phyloP scores from a whole-genome alignment of 495 filamentous ascomycete genomes.

The Durotheca rogersii region DNA sequence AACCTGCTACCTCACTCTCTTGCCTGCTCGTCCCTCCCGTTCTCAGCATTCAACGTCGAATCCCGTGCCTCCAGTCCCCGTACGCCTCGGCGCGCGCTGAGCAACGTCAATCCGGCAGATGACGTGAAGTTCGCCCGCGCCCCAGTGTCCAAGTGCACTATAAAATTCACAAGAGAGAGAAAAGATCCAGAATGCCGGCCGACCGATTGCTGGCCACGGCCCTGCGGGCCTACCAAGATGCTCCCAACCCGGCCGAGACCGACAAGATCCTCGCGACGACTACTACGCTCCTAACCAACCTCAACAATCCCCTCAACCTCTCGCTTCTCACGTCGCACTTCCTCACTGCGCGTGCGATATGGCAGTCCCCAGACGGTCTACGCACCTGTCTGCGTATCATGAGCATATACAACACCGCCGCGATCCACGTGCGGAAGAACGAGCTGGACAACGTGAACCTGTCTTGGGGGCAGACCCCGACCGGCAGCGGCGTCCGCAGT shows the following conservation, averaged over 20 bases:
- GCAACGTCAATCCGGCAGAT: neutral
- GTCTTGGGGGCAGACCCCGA: constrained; percentile 36
- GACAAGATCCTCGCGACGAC: constrained; percentile 73
- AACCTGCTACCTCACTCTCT: too few relatives aligned
- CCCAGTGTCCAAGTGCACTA: too few relatives aligned
- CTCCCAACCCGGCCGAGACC: constrained; percentile 50
- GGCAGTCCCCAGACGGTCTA: constrained; percentile 72
- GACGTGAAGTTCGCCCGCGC: neutral
- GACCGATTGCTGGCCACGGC: constrained; percentile 54
- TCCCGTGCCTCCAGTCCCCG: too few relatives aligned
- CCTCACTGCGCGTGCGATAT: constrained; percentile 81
- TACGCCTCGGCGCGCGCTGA: too few relatives aligned
- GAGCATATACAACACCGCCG: constrained; percentile 85
- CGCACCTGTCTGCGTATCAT: constrained; percentile 72
- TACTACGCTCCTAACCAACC: constrained; percentile 73
- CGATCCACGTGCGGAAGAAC: constrained; percentile 61
- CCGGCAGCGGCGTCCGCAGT: constrained; percentile 52
- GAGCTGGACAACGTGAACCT: constrained; percentile 54
- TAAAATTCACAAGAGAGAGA: too few relatives aligned
- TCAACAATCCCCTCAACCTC: constrained; percentile 88
- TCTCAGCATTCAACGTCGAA: too few relatives aligned
- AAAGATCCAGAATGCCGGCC: constrained; percentile 41
- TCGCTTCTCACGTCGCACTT: constrained; percentile 89
- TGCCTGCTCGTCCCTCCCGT: too few relatives aligned
- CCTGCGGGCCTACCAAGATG: constrained; percentile 51